Base-by-base conservation (phyloP, 805 yeast genomes). In the Candida patagonica region DNA sequence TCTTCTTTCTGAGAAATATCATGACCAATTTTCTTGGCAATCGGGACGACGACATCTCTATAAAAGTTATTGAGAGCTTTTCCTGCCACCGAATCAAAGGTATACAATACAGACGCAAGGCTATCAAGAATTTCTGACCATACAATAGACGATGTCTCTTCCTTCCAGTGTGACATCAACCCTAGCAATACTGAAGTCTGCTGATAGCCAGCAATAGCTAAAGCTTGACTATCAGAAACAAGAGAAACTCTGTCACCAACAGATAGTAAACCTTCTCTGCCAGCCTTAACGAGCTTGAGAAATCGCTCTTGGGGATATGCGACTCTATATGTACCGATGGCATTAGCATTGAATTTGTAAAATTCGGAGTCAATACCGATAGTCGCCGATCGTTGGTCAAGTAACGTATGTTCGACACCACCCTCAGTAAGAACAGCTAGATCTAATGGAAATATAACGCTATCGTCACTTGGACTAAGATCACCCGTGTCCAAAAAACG, bases 401-500 rank as follows among this genome's bases (percentile, higher is more conserved):
- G 3, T 3, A 35, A 3, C 53, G 23, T 51, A 7, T 24, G 19
- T 27, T 13, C 31, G 41, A 74, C 63, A 41, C 85, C 87, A 6
- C 61, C 60, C 23, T 67, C 58, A 29, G 78, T 73, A 48, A 67
- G 71, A 46, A 77, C 57, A 62, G 54, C 73, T 45, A 78, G 66
- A 56, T 73, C 71, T 12, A 76, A 71, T 6, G 81, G 80, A 57
- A 70, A 83, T 40, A 78, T 60, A 3, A 77, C 68, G 51, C 68
- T 61, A 58, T 83, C 85, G 53, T 83, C 94, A 42, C 77, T 84
- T 5, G 78, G 73, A 55, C 70, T 77, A 37, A 78, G 88, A 58
- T 82, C 92, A 41, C 82, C 87, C 30, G 89, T 77, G 29, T 80
- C 70, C 48, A 83, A 70, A 65, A 73, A 83, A 55, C 94, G 74